Evolutionary conservation across 306 rosid genomes (phyloP).

Genomic region (Rubus parviflorus): DNA sequence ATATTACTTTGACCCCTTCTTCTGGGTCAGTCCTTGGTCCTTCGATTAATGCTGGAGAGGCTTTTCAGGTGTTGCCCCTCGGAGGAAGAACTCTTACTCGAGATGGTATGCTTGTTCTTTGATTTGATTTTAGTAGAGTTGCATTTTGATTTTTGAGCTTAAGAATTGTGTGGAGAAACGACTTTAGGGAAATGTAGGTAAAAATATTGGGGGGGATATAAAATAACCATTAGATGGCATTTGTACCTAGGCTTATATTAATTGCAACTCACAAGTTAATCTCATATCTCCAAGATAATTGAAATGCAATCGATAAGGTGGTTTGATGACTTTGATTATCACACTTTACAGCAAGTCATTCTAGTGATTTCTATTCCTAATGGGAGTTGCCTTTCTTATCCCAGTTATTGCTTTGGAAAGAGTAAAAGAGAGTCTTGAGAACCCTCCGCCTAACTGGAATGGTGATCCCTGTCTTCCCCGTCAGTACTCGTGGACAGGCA

Average conservation of each 20-base stretch:
- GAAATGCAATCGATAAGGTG: neutral
- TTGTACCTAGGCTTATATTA: neutral
- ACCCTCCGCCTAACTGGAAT: constrained; percentile 77
- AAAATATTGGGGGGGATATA: no score
- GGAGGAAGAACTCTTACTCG: constrained; percentile 70
- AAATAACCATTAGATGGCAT: neutral
- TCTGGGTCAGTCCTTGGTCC: constrained; percentile 61
- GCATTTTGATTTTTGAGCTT: neutral
- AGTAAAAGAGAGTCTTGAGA: constrained; percentile 51
- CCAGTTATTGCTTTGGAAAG: constrained; percentile 64
- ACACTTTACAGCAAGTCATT: neutral
- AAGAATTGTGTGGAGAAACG: neutral
- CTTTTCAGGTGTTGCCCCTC: constrained; percentile 56
- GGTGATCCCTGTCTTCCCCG: constrained; percentile 91
- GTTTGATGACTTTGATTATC: neutral
- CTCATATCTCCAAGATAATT: neutral
- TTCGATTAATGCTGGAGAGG: constrained; percentile 77
- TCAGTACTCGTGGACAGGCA: constrained; percentile 82
- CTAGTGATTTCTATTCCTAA: neutral
- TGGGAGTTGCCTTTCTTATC: constrained; percentile 25
- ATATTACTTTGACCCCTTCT: constrained; percentile 60
- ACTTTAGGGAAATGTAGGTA: neutral
- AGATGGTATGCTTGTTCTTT: constrained; percentile 59
- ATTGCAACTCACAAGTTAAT: neutral
- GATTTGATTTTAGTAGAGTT: neutral